These are phyloP conservation scores for Populus trichocarpa DNA, from an alignment of 441 rosid genomes.

Conservation along the genomic window DNA sequence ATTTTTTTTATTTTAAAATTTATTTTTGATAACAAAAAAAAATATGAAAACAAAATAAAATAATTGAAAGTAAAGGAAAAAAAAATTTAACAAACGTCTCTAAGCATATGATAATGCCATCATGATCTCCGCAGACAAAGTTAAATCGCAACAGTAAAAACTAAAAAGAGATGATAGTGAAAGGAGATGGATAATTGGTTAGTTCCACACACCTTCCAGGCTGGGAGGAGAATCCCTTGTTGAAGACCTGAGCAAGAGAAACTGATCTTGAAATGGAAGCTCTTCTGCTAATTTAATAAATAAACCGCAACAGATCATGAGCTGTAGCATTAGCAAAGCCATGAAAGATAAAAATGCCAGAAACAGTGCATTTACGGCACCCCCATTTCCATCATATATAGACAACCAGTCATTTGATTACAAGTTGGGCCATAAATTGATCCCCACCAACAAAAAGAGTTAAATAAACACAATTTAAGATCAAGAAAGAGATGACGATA, in stretches of 20 bases:
- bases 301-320: background rate
- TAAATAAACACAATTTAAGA: no score
- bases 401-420: background rate
- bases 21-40: no score
- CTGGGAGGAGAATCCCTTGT: constrained; percentile 31
- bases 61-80: no score
- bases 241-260: constrained; percentile 18
- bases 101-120: no score
- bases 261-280: constrained; percentile 20
- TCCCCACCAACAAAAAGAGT: background rate
- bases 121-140: no score
- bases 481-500: background rate
- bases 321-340: background rate
- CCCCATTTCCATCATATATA: background rate
- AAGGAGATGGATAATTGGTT: background rate
- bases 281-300: constrained; percentile 8
- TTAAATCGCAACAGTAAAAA: background rate
- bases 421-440: no score
- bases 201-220: constrained; percentile 23
- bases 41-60: no score
- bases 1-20: no score
- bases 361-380: background rate
- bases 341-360: background rate
- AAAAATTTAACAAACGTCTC: no score
- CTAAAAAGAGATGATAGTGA: background rate